These are phyloP conservation scores for Colletotrichum tropicicola DNA, from an alignment of 2,329 filamentous ascomycete species.

Conservation along the genomic window DNA sequence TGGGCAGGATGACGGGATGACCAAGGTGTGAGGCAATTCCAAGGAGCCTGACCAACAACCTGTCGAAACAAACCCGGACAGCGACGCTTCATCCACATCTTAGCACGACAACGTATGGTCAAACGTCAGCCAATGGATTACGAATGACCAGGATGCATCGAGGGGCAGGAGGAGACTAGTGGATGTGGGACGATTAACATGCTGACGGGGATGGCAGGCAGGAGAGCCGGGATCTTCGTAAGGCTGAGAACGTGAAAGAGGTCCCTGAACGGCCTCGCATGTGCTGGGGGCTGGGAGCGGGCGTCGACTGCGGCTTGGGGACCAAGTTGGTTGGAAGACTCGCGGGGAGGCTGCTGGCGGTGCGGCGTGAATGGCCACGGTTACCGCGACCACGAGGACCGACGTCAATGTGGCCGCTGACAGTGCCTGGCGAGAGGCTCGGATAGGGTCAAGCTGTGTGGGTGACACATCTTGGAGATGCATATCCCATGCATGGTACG, in stretches of 20 bases:
- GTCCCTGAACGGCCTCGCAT: conserved; percentile 19
- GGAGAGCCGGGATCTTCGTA: conserved; percentile 27
- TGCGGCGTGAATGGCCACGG: conserved; percentile 12
- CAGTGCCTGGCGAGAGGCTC: not conserved
- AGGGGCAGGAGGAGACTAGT: conserved; percentile 9
- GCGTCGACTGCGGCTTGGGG: not conserved
- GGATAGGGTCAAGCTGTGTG: not conserved
- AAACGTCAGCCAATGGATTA: conserved; percentile 21
- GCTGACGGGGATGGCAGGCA: conserved; percentile 16
- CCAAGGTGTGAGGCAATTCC: not conserved
- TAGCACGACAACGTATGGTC: conserved; percentile 1
- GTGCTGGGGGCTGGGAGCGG: not conserved
- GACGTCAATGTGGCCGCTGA: conserved; percentile 11
- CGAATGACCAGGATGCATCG: conserved; percentile 7
- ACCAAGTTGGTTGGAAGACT: not conserved
- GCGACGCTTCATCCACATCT: conserved; percentile 2
- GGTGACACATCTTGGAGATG: conserved; percentile 22
- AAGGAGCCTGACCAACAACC: not conserved
- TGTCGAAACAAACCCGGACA: not conserved
- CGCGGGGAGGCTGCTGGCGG: conserved; percentile 7
- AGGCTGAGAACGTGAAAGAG: conserved; percentile 26
- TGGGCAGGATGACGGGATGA: not conserved
- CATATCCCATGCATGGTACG: conserved; percentile 16
- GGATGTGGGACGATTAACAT: conserved; percentile 22
- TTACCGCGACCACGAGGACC: conserved; percentile 17